These are phyloP conservation scores for Aspergillus awamori DNA, from an alignment of 2,329 filamentous ascomycete genomes.

Conservation along the genomic window DNA sequence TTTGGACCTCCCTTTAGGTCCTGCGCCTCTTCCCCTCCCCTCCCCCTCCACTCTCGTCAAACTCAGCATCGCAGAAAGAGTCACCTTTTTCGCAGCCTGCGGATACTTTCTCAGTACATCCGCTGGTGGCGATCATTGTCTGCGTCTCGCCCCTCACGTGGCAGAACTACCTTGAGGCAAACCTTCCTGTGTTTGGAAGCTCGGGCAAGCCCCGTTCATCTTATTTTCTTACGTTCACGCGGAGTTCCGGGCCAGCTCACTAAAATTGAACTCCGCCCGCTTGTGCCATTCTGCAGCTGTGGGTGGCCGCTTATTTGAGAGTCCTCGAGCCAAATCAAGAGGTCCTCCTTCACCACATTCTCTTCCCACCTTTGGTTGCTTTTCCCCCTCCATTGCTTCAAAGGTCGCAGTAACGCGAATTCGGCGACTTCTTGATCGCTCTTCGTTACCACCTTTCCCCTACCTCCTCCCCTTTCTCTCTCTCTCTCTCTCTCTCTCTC, in stretches of 20 bases:
- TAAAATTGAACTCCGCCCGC: conserved; percentile 17
- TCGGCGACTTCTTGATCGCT: background rate
- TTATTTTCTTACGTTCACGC: conserved; percentile 8
- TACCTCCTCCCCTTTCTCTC: background rate
- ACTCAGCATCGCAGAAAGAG: conserved; percentile 17
- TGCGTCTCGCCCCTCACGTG: conserved; percentile 21
- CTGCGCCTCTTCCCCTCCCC: conserved; percentile 14
- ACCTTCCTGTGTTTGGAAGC: conserved; percentile 12
- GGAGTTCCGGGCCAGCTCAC: conserved; percentile 15
- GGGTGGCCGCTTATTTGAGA: conserved; percentile 23
- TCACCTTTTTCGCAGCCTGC: conserved; percentile 12
- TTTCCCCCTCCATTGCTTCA: conserved; percentile 3
- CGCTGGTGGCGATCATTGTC: conserved; percentile 19
- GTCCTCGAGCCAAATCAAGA: conserved; percentile 16
- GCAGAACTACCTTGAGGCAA: conserved; percentile 19
- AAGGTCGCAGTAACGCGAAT: conserved; percentile 7
- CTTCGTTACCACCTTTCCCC: background rate
- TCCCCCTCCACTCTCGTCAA: conserved; percentile 6
- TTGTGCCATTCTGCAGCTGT: conserved; percentile 22
- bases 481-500: background rate
- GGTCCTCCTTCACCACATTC: conserved; percentile 1
- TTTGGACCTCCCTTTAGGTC: conserved; percentile 16
- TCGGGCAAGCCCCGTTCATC: conserved; percentile 10
- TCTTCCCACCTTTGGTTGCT: conserved; percentile 7
- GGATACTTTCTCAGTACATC: conserved; percentile 14